These are phyloP conservation scores for Hymenotorrendiella dingleyae DNA, from an alignment of 2,329 filamentous ascomycete species.

Conservation along the genomic window DNA sequence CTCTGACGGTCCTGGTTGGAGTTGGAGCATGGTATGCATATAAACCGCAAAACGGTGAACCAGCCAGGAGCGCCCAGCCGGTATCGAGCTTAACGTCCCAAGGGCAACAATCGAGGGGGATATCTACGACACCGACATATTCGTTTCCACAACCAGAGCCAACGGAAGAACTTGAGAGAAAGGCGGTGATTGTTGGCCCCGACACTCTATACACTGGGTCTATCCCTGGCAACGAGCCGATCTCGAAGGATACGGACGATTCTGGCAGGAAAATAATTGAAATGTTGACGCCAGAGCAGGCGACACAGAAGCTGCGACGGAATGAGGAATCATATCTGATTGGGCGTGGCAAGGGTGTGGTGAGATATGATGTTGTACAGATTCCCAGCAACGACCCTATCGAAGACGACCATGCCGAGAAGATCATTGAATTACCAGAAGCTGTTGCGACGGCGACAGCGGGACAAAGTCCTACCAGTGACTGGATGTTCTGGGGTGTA, in stretches of 20 bases:
- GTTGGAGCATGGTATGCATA: conserved; percentile 75
- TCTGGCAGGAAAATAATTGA: conserved; percentile 82
- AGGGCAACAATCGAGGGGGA: conserved; percentile 24
- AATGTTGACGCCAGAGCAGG: conserved; percentile 95
- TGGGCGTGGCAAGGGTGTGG: conserved; percentile 81
- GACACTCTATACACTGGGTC: conserved; percentile 86
- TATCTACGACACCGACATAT: conserved; percentile 21
- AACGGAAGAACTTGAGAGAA: conserved; percentile 46
- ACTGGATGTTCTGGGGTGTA: conserved; percentile 99
- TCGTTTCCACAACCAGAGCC: conserved; percentile 14
- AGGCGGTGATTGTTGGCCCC: conserved; percentile 79
- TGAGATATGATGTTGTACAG: conserved; percentile 91
- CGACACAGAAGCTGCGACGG: conserved; percentile 78
- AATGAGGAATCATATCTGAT: conserved; percentile 91
- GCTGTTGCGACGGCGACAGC: conserved; percentile 38
- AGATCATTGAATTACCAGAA: conserved; percentile 85
- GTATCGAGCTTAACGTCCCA: conserved; percentile 9
- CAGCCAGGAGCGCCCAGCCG: conserved; percentile 2
- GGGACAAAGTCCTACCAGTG: conserved; percentile 51
- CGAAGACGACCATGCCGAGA: conserved; percentile 96
- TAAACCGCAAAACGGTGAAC: conserved; percentile 34
- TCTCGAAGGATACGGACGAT: conserved; percentile 83
- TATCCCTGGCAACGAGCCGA: conserved; percentile 76
- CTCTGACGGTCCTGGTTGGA: conserved; percentile 63
- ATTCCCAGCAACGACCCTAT: conserved; percentile 96